Conservation (phyloP, 768 basidiomycete species). For the Trametes elegans region DNA sequence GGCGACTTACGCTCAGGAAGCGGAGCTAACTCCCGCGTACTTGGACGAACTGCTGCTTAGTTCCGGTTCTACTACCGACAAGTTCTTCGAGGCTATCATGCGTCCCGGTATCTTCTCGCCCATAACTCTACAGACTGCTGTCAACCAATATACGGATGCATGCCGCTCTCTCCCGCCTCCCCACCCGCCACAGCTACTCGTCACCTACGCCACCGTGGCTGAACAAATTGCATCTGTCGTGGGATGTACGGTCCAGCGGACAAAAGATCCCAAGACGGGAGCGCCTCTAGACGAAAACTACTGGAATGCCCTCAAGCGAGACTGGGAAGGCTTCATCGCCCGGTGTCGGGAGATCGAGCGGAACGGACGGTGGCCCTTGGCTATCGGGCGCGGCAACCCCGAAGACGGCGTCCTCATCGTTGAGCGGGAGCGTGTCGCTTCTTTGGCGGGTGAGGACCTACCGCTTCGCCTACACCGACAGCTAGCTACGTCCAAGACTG, state of each 20-base stretch:
- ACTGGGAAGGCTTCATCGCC: slow-evolving; percentile 96
- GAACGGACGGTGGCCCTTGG: slow-evolving; percentile 77
- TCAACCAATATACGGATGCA: slow-evolving; percentile 77
- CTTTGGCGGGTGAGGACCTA: slow-evolving; percentile 62
- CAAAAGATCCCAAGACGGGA: slow-evolving; percentile 74
- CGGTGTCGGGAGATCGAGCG: slow-evolving; percentile 90
- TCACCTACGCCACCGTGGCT: slow-evolving; percentile 61
- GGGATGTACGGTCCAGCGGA: slow-evolving; percentile 78
- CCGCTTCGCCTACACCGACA: slow-evolving; percentile 56
- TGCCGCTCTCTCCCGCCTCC: slow-evolving; percentile 65
- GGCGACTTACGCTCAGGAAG: slow-evolving; percentile 63
- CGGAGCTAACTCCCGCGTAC: slow-evolving; percentile 79
- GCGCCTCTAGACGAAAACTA: slow-evolving; percentile 75
- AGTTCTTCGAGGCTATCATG: slow-evolving; percentile 81
- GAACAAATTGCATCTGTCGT: slow-evolving; percentile 83
- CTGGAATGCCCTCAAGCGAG: slow-evolving; percentile 81
- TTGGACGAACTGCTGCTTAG: slow-evolving; percentile 80
- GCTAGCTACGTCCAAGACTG: slow-evolving; percentile 41
- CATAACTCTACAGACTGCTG: slow-evolving; percentile 74
- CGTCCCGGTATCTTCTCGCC: slow-evolving; percentile 86
- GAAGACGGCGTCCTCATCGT: slow-evolving; percentile 54
- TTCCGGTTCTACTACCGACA: slow-evolving; percentile 69
- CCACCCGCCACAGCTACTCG: slow-evolving; percentile 53
- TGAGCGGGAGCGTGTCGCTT: slow-evolving; percentile 75
- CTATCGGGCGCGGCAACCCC: slow-evolving; percentile 47